Conservation (phyloP, 176 grass and related monocot genomes). For the Rhipidocladum racemiflorum region DNA sequence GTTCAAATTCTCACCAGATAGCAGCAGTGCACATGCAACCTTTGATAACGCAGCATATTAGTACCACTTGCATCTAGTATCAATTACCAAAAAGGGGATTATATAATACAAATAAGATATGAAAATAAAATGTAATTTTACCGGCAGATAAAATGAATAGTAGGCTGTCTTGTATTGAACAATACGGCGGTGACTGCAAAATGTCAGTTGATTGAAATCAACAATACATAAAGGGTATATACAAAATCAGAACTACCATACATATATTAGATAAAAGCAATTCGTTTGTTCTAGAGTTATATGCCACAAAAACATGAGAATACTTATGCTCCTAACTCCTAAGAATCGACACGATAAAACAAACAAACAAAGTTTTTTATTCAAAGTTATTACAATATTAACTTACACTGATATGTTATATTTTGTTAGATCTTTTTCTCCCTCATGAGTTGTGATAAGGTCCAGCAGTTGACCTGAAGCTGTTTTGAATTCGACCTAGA, state of each 20-base stretch:
- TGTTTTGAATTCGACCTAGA: slow-evolving; percentile 90
- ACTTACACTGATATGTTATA: slow-evolving; percentile 77
- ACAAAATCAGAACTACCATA: neutral
- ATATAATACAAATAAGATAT: neutral
- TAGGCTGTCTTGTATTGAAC: slow-evolving; percentile 97
- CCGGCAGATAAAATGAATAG: slow-evolving; percentile 99
- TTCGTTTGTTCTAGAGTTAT: neutral
- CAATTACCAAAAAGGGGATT: neutral
- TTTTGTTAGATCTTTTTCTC: slow-evolving; percentile 81
- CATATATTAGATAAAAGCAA: neutral
- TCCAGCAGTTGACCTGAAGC: slow-evolving; percentile 96
- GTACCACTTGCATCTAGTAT: neutral
- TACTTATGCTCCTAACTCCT: neutral
- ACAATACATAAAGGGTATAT: neutral
- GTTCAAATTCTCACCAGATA: slow-evolving; percentile 73
- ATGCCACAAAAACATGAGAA: neutral
- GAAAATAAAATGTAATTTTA: slow-evolving; percentile 36
- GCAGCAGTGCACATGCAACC: slow-evolving; percentile 93
- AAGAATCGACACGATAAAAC: neutral
- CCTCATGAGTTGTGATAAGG: slow-evolving; percentile 88
- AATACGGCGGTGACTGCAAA: slow-evolving; percentile 78
- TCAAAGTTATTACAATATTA: slow-evolving; percentile 10
- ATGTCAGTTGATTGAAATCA: neutral
- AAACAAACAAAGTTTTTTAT: neutral
- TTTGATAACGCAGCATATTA: slow-evolving; percentile 39